A percentile compares a stretch with the other conserved stretches of the same genome.
Conservation (phyloP, 805 yeast species). For the Millerago galiae region DNA sequence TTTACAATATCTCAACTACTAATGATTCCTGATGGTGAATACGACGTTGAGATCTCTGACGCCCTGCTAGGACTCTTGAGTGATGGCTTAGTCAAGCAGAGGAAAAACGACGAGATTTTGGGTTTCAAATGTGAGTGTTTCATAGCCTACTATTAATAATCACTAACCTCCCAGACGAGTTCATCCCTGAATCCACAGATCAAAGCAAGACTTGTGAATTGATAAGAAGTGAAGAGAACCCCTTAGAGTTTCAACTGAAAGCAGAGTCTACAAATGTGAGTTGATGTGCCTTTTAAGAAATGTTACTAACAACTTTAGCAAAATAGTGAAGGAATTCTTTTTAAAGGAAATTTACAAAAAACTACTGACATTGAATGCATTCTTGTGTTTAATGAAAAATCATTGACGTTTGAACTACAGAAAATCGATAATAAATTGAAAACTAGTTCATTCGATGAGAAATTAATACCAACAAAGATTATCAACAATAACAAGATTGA, state of each 20-base stretch:
- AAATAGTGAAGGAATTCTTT: conserved; percentile 7
- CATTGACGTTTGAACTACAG: conserved; percentile 13
- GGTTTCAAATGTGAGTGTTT: conserved; percentile 18
- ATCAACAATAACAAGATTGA: conserved; percentile 1
- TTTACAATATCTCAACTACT: too few species aligned
- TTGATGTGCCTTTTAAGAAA: not conserved
- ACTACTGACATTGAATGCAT: conserved; percentile 19
- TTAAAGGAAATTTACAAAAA: conserved; percentile 12
- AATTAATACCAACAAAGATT: not conserved
- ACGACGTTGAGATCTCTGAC: conserved; percentile 18
- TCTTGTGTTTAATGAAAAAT: conserved; percentile 15
- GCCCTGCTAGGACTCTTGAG: conserved; percentile 8
- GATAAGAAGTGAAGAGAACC: not conserved
- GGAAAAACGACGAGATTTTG: conserved; percentile 14
- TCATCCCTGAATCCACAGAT: conserved; percentile 13
- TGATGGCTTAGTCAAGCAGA: not conserved
- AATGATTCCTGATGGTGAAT: conserved; percentile 22
- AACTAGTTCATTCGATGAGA: conserved; percentile 5
- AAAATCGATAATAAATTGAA: conserved; percentile 11
- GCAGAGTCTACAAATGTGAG: conserved; percentile 13
- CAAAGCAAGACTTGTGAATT: conserved; percentile 11
- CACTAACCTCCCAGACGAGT: conserved; percentile 7
- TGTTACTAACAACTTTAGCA: not conserved
- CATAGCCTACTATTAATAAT: not conserved
- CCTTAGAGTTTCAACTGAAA: conserved; percentile 9